Evolutionary conservation across 2,329 filamentous ascomycete species (phyloP).

Genomic region (Plenodomus tracheiphilus): DNA sequence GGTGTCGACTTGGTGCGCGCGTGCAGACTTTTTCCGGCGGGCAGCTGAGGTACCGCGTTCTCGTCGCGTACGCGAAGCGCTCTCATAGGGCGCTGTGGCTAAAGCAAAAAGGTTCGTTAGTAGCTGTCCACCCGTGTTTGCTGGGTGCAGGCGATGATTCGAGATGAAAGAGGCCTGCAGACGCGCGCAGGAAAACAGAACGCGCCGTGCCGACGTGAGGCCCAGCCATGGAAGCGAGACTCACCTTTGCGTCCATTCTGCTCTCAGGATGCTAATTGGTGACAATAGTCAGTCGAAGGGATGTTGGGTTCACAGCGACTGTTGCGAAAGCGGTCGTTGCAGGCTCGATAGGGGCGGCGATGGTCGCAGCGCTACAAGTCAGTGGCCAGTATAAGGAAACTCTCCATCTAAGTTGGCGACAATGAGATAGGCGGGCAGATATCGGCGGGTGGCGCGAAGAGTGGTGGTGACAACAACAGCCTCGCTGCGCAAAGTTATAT

Average conservation of each 20-base stretch:
- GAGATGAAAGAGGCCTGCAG: slow-evolving; percentile 4
- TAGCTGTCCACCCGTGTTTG: slow-evolving; percentile 5
- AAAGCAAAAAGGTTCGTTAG: slow-evolving; percentile 23
- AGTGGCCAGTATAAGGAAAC: slow-evolving; percentile 44
- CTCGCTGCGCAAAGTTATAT: slow-evolving; percentile 28
- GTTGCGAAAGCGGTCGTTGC: slow-evolving; percentile 19
- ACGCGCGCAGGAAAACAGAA: neutral
- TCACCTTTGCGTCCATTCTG: slow-evolving; percentile 53
- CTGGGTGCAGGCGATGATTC: slow-evolving; percentile 5
- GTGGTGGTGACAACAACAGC: slow-evolving; percentile 31
- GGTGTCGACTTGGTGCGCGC: slow-evolving; percentile 80
- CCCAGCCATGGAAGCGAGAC: slow-evolving; percentile 5
- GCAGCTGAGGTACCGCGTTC: slow-evolving; percentile 57
- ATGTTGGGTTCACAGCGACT: slow-evolving; percentile 23
- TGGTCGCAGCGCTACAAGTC: slow-evolving; percentile 38
- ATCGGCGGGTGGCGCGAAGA: slow-evolving; percentile 29
- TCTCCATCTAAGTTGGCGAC: slow-evolving; percentile 47
- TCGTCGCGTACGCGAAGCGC: slow-evolving; percentile 69
- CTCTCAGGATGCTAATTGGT: slow-evolving; percentile 22
- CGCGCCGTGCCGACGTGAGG: slow-evolving; percentile 4
- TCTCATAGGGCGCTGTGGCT: slow-evolving; percentile 72
- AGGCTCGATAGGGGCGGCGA: slow-evolving; percentile 31
- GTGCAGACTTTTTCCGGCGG: slow-evolving; percentile 61
- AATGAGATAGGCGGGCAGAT: slow-evolving; percentile 43
- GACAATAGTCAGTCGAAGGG: slow-evolving; percentile 14